These are phyloP conservation scores for Erysimum cheiri DNA, from an alignment of 441 rosid genomes.

Conservation along the genomic window DNA sequence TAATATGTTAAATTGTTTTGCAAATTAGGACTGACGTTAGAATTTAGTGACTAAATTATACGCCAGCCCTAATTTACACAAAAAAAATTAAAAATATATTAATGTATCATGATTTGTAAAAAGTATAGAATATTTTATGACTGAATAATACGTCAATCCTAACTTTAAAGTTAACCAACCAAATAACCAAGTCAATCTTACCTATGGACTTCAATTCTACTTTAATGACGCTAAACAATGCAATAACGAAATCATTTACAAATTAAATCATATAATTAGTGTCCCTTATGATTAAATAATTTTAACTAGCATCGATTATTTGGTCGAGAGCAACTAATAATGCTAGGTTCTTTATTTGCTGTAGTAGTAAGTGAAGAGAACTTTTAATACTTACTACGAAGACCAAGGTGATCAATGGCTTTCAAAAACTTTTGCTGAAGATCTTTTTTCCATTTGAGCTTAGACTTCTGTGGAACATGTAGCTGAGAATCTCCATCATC, in stretches of 20 bases:
- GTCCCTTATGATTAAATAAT: background rate
- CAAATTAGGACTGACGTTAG: background rate
- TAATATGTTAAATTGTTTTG: too few species aligned
- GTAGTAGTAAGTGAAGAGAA: background rate
- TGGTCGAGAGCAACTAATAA: too few species aligned
- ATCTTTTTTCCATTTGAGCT: background rate
- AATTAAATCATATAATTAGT: background rate
- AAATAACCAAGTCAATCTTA: background rate
- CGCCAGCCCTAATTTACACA: too few species aligned
- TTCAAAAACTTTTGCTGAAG: background rate
- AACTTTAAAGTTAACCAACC: background rate
- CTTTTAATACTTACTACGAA: slow-evolving; percentile 13
- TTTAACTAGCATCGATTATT: background rate
- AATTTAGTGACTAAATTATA: too few species aligned
- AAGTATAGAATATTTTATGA: background rate
- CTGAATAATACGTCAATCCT: background rate
- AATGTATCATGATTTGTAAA: background rate
- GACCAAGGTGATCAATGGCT: slow-evolving; percentile 22
- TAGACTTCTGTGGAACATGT: background rate
- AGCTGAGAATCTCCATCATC: background rate
- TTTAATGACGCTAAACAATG: background rate
- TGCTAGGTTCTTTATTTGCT: background rate
- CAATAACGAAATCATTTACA: background rate
- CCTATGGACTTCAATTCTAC: background rate
- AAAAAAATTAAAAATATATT: too few species aligned